A percentile compares a stretch with the other conserved stretches of the same genome.
Conservation (phyloP, 805 yeast genomes). For the Wickerhamomyces subpelliculosus region DNA sequence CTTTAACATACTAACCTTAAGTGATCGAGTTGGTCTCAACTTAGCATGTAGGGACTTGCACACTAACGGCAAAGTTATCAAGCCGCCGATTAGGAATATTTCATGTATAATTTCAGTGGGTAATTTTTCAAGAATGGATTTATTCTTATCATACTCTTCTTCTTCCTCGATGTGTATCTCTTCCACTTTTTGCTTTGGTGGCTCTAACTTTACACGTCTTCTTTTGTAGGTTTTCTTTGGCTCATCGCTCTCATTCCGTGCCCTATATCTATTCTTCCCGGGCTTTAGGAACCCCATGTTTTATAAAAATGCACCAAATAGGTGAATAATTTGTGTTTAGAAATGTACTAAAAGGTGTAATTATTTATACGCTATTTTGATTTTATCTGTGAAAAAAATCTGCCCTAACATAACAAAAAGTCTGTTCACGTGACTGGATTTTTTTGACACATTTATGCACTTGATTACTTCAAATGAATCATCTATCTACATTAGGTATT, state of each 20-base stretch:
- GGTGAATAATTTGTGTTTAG: too few species aligned
- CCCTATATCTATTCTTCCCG: neutral
- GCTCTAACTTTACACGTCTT: neutral
- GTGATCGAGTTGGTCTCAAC: slow-evolving; percentile 20
- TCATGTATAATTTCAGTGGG: slow-evolving; percentile 37
- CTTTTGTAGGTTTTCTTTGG: neutral
- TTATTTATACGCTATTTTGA: too few species aligned
- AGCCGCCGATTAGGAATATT: slow-evolving; percentile 32
- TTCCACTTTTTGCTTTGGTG: neutral
- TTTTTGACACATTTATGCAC: too few species aligned
- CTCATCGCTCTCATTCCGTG: neutral
- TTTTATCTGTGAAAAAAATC: too few species aligned
- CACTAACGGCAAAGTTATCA: slow-evolving; percentile 29
- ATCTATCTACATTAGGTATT: too few species aligned
- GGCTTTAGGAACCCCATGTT: neutral
- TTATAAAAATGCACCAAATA: too few species aligned
- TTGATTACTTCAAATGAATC: too few species aligned
- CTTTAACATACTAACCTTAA: slow-evolving; percentile 15
- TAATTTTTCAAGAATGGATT: slow-evolving; percentile 24
- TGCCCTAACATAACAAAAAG: too few species aligned
- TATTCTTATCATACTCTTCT: too few species aligned
- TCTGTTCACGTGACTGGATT: too few species aligned
- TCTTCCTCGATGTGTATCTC: too few species aligned
- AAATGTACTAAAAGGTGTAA: too few species aligned
- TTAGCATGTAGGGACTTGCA: slow-evolving; percentile 23